Evolutionary conservation across 352 stramenopile species (phyloP), one percentile per base, ranked within the genome.

Genomic region (Phytophthora gonapodyides): DNA sequence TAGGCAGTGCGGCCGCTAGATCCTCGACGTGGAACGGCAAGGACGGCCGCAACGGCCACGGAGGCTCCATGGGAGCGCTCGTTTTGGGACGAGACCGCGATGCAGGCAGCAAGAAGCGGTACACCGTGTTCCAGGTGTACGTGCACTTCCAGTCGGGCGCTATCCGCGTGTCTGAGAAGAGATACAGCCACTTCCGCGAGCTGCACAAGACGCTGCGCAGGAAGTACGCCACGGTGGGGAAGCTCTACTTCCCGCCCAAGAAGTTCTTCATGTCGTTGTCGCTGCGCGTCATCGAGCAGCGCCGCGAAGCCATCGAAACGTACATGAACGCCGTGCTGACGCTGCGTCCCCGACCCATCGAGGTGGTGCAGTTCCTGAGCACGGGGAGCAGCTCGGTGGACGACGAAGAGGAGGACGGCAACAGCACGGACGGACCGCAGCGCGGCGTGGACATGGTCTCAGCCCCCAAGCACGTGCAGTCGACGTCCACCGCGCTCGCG

Each of bases 221-320:
- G 65, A 90, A 91, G 61, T 94, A 94, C 64, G 81, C 82, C 0
- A 84, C 81, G 0, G 84, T 95, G 7, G 80, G 78, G 50, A 91
- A 89, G 43, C 75, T 94, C 24, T 91, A 90, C 52, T 95, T 95
- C 54, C 87, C 87, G 7, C 87, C 84, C 4, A 93, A 94, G 50
- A 91, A 92, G 55, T 91, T 93, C 58, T 95, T 95, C 59, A 83
- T 89, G 67, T 94, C 84, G 43, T 61, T 93, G n/a, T 95, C 87
- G 31, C 69, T 95, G 12, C 81, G 89, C 51, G 87, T 95, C 38
- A 95, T 95, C 61, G 84, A 93, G 64, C 87, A 95, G 55, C 82
- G 87, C 11, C 82, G 84, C 12, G 78, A 92, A 44, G 84, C 72
- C 10, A 89, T 95, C 33, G 87, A 93, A 57, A 87, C 77, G 54